A percentile compares a stretch with the other conserved stretches of the same genome.
These are phyloP conservation scores for Notholithocarpus densiflorus DNA, from an alignment of 306 rosid genomes.

Conservation along the genomic window DNA sequence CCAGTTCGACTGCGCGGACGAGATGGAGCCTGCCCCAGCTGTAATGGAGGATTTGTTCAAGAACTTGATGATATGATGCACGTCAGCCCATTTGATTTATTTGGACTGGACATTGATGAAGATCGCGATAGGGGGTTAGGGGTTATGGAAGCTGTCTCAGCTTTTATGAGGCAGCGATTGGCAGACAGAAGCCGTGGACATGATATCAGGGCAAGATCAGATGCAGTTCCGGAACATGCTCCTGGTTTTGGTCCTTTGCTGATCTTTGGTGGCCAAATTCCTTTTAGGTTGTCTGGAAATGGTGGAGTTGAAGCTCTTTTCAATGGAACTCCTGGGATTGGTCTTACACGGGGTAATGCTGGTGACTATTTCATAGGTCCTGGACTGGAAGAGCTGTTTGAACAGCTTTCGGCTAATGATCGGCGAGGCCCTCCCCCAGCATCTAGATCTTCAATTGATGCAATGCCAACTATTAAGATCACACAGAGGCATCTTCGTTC, in stretches of 20 bases:
- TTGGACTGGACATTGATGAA: conserved; percentile 36
- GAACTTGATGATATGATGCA: conserved; percentile 53
- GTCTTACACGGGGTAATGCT: conserved; percentile 51
- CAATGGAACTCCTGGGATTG: conserved; percentile 60
- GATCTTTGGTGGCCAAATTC: conserved; percentile 68
- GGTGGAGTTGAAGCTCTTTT: conserved; percentile 62
- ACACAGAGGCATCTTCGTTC: conserved; percentile 58
- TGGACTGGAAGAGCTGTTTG: conserved; percentile 74
- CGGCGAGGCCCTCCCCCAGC: conserved; percentile 76
- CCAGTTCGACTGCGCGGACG: conserved; percentile 40
- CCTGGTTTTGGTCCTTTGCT: conserved; percentile 47
- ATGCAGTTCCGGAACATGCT: conserved; percentile 38
- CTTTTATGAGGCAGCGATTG: conserved; percentile 49
- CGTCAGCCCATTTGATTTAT: conserved; percentile 37
- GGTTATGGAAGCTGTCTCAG: conserved; percentile 52
- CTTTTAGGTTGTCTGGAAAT: conserved; percentile 53
- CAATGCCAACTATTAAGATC: conserved; percentile 67
- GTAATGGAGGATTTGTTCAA: conserved; percentile 59
- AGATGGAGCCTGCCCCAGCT: conserved; percentile 48
- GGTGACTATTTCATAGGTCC: conserved; percentile 80
- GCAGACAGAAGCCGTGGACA: conserved; percentile 36
- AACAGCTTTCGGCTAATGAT: conserved; percentile 61
- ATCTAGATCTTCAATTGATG: conserved; percentile 52
- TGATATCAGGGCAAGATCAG: conserved; percentile 36
- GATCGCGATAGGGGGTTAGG: conserved; percentile 37